Conservation (phyloP, 495 filamentous ascomycete genomes). For the Collariella sp. region DNA sequence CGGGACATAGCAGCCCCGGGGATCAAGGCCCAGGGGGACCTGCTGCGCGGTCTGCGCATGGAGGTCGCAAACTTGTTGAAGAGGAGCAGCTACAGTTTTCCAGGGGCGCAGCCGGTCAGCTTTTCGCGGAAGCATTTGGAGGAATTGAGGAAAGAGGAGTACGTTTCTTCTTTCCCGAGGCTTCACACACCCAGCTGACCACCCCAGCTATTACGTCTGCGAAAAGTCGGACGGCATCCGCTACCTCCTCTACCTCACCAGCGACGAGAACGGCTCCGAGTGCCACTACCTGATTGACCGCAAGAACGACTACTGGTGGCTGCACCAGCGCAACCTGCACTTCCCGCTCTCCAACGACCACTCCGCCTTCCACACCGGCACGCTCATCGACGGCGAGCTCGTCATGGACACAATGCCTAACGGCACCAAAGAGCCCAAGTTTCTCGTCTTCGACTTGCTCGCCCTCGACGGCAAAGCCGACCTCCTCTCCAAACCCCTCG, state of each 20-base stretch:
- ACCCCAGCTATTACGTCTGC: constrained; percentile 77
- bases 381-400: constrained; percentile 86
- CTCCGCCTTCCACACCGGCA: constrained; percentile 63
- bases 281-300: constrained; percentile 80
- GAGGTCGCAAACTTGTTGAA: constrained; percentile 72
- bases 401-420: constrained; percentile 64
- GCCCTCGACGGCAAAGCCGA: constrained; percentile 67
- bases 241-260: constrained; percentile 81
- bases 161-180: constrained; percentile 16
- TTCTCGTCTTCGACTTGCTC: constrained; percentile 88
- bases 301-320: constrained; percentile 87
- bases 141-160: constrained; percentile 70
- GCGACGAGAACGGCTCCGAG: constrained; percentile 47
- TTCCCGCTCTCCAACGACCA: constrained; percentile 63
- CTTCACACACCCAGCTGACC: not conserved
- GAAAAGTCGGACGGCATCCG: constrained; percentile 97
- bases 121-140: constrained; percentile 70
- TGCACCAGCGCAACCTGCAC: constrained; percentile 58
- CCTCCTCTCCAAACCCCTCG: constrained; percentile 63
- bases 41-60: constrained; percentile 53
- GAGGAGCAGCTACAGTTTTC: constrained; percentile 59
- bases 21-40: constrained; percentile 49
- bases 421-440: constrained; percentile 60
- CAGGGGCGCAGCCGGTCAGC: constrained; percentile 90
- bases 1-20: constrained; percentile 51